phyloP scores from a whole-genome alignment of 1,139 yeast genomes.

The Yamadazyma sp. region DNA sequence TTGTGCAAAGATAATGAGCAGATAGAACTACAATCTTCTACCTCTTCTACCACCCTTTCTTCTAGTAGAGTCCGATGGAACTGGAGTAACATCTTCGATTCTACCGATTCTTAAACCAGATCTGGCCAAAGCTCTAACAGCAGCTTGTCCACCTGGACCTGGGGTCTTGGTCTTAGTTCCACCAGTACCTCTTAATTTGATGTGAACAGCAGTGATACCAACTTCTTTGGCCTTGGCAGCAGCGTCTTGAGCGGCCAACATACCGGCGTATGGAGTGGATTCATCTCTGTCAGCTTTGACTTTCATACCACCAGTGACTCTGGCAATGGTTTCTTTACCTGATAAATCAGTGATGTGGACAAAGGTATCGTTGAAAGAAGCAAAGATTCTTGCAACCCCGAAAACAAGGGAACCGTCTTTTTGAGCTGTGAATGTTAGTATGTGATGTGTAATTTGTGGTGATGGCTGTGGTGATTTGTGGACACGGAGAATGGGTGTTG shows the following conservation, averaged over 20 bases:
- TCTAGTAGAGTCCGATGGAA: slow-evolving; percentile 99
- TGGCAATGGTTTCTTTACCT: slow-evolving; percentile 99
- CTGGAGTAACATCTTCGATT: slow-evolving; percentile 99
- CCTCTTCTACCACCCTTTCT: slow-evolving; percentile 99
- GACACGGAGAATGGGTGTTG: too few species aligned
- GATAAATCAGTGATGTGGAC: slow-evolving; percentile 99
- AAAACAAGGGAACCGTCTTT: slow-evolving; percentile 83
- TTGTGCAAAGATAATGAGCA: too few species aligned
- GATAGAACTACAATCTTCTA: slow-evolving; percentile 99
- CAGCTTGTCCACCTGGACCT: slow-evolving; percentile 99
- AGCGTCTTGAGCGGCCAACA: slow-evolving; percentile 99
- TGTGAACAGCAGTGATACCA: slow-evolving; percentile 99
- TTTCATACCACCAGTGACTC: slow-evolving; percentile 99
- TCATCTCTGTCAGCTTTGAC: slow-evolving; percentile 99
- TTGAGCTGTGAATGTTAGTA: slow-evolving; percentile 20
- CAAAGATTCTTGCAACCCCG: slow-evolving; percentile 99
- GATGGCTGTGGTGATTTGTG: not conserved
- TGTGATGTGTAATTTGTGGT: not conserved
- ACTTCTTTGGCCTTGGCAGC: slow-evolving; percentile 99
- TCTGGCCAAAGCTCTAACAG: slow-evolving; percentile 99
- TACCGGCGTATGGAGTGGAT: slow-evolving; percentile 99
- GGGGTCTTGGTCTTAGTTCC: slow-evolving; percentile 99
- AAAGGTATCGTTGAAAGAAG: slow-evolving; percentile 99
- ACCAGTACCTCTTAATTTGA: slow-evolving; percentile 99
- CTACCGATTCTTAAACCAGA: slow-evolving; percentile 99